Base-by-base conservation (phyloP, 2,329 filamentous ascomycete species). In the Cytospora mali region DNA sequence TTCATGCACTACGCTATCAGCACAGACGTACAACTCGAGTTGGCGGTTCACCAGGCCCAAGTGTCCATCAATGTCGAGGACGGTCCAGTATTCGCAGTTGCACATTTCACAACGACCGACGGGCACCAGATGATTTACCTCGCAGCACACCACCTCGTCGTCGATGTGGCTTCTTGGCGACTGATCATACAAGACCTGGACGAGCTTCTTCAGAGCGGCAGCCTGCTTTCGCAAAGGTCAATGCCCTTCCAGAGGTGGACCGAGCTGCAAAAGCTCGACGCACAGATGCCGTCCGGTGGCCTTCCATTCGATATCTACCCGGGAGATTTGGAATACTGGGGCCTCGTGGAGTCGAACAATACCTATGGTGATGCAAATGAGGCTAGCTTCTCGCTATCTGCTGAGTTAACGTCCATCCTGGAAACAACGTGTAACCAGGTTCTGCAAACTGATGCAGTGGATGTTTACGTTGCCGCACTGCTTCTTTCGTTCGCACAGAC, bases 401-500 rank as follows among this genome's bases (percentile, higher is more conserved):
- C 76, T 0, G 80, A 81, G 11, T 67, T 79, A 10, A 79, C 79
- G 1, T 71, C 75, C 0, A 72, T 77, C 7, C 73, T 85, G 0
- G 76, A 80, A 51, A 76, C 71, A 5, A 73, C 73, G 0, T 78
- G 77, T 69, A 78, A 81, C 56, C 72, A 75, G 11, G 78, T 79
- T 2, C 77, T 86, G 64, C 76, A 78, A 55, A 84, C 82, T 0
- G 81, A 86, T 50, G 72, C 79, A 0, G 77, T 80, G 9, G 83
- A 86, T 66, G 76, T 86, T 2, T 81, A 85, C 66, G 71, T 86
- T 6, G 78, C 84, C 2, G 79, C 82, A 0, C 73, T 87, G 6
- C 69, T 85, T 4, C 77, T 85, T 7, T 84, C 84, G 0, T 88
- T 87, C 69, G 75, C 77, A 2, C 80, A 81, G 61, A 79, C 79